These are phyloP conservation scores for Monosporascus sp. DNA, from an alignment of 2,329 filamentous ascomycete genomes.

Conservation along the genomic window DNA sequence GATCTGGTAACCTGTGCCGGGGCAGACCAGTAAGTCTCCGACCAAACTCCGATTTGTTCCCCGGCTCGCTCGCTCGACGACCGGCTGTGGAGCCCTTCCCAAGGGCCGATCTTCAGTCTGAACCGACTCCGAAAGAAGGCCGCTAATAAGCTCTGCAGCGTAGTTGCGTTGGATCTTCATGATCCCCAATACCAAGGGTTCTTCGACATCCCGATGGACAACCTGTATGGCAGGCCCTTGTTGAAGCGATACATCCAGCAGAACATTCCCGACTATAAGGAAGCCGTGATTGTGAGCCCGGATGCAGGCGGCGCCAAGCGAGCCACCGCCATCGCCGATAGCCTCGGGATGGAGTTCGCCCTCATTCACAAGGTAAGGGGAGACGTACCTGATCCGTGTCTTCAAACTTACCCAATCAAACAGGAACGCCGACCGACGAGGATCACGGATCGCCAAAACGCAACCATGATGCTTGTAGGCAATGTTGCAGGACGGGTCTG, in stretches of 20 bases:
- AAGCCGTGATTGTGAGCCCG: constrained; percentile 89
- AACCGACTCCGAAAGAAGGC: background rate
- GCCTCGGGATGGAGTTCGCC: constrained; percentile 89
- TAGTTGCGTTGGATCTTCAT: constrained; percentile 96
- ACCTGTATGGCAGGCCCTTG: constrained; percentile 80
- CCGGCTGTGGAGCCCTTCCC: background rate
- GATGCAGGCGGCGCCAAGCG: constrained; percentile 96
- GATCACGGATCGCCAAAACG: constrained; percentile 83
- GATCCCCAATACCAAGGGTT: constrained; percentile 98
- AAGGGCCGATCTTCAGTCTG: no score
- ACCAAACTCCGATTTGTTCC: background rate
- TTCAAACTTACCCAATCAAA: constrained; percentile 27
- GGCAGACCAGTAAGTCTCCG: constrained; percentile 70
- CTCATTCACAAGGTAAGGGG: constrained; percentile 87
- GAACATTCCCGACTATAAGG: constrained; percentile 76
- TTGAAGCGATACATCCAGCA: constrained; percentile 68
- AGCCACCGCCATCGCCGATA: constrained; percentile 90
- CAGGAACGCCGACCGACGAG: constrained; percentile 85
- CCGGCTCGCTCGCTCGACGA: background rate
- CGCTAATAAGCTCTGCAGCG: constrained; percentile 30
- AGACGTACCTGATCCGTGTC: constrained; percentile 20
- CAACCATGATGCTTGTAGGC: constrained; percentile 92
- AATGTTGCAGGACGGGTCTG: constrained; percentile 75
- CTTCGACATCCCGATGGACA: constrained; percentile 98
- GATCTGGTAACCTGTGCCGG: constrained; percentile 93